These are phyloP conservation scores for Chaetomium strumarium DNA, from an alignment of 2,329 filamentous ascomycete species.

Conservation along the genomic window DNA sequence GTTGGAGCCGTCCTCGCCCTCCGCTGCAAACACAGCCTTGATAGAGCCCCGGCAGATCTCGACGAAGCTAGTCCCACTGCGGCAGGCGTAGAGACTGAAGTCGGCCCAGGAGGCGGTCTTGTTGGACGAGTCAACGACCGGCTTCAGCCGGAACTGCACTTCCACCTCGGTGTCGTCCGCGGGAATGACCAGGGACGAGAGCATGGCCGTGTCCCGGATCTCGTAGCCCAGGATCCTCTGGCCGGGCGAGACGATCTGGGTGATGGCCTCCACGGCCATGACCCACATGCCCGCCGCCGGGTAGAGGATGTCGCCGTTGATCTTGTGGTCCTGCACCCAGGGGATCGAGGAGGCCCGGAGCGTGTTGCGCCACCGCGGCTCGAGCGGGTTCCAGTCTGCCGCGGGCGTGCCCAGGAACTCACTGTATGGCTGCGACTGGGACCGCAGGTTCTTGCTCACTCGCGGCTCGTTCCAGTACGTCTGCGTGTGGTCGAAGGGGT, in stretches of 20 bases:
- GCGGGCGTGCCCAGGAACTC: conserved; percentile 26
- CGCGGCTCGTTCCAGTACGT: conserved; percentile 36
- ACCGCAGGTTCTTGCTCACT: conserved; percentile 28
- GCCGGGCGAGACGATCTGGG: not conserved
- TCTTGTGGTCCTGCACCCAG: conserved; percentile 42
- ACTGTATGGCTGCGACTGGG: conserved; percentile 22
- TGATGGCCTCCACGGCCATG: conserved; percentile 26
- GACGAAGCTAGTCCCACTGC: not conserved
- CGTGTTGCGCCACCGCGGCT: conserved; percentile 41
- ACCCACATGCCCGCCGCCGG: conserved; percentile 33
- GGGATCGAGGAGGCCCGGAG: conserved; percentile 35
- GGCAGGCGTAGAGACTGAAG: not conserved
- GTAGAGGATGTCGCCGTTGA: conserved; percentile 28
- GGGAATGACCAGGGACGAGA: not conserved
- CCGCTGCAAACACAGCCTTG: not conserved
- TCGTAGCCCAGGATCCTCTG: not conserved
- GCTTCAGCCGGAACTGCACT: not conserved
- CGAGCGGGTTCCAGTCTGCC: conserved; percentile 27
- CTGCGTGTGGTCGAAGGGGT: conserved; percentile 35
- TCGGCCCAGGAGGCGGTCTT: not conserved
- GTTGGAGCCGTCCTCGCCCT: too few relatives aligned
- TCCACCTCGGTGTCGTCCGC: not conserved
- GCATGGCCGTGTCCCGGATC: not conserved
- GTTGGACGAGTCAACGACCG: not conserved
- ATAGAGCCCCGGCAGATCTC: not conserved